Evolutionary conservation across 1,284 basidiomycete species (phyloP), one percentile per base, ranked within the genome.

Genomic region (Trichosporon faecale): DNA sequence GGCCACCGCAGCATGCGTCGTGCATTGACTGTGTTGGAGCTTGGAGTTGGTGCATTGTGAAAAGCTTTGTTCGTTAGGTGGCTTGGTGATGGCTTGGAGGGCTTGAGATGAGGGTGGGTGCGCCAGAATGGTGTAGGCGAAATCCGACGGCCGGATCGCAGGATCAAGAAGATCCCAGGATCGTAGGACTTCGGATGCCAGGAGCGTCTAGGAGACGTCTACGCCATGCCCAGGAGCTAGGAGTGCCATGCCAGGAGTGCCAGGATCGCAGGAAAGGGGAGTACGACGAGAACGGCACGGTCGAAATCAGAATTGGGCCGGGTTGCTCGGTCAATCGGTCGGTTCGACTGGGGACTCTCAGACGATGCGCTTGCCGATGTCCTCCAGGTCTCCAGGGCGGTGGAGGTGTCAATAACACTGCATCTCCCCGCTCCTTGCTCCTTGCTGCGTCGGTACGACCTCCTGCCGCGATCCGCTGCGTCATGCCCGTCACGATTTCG

Each of bases 21-120:
- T 57, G 52, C 52, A 57, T 57, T 25, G 52, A 27, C 52, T 27
- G 9, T 12, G 27, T 61, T n/a, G 57, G 7, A n/a, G 27, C 16
- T 52, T 12, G 49, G n/a, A 12, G 49, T 21, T 52, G 23, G 49
- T 33, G 57, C 29, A 61, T 61, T 33, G 57, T 61, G 57, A 61
- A 61, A 57, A 61, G 57, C 57, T 61, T 61, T 61, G 57, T 61
- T 61, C 57, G 31, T 60, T 25, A 6, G 57, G 57, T 61, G 57
- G 57, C 57, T 61, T 61, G 29, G 33, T 61, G 57, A 61, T 61
- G 57, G 57, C 57, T 61, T 61, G 57, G 57, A 23, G 57, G 57
- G 57, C 29, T 61, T 31, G 55, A 60, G 49, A n/a, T n/a, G 49
- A 52, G 55, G 27, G 55, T 60, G 57, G 9, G 57, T 31, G 27